Evolutionary conservation across 306 rosid genomes (phyloP), one percentile per base, ranked within the genome.

Genomic region (Dalbergia cochinchinensis): DNA sequence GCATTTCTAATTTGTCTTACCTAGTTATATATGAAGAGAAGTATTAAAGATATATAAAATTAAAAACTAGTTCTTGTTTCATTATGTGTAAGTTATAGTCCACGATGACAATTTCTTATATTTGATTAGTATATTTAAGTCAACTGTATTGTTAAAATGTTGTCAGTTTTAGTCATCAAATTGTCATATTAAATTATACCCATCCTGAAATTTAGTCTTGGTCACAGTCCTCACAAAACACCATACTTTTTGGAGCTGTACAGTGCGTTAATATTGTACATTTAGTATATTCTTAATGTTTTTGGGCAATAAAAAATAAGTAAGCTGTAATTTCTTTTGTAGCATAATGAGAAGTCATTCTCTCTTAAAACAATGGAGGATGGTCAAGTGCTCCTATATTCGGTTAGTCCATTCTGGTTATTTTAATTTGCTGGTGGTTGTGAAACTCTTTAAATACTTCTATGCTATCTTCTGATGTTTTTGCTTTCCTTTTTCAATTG

Each of bases 351-450:
- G 88, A 96, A 92, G 86, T 93, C 98, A 19, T 89, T 86, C 85
- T 82, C 93, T 11, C 85, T 96, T 83, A 96, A 96, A 86, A 90
- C 99, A 20, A 91, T 96, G 97, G 98, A 96, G 93, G 99, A 96
- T 78, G 99, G 99, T 44, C 97, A 88, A 89, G 99, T 96, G 80
- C 92, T 93, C 71, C 88, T 96, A 15, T 87, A 93, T 83, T 91
- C 86, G 85, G 98, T 96, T 76, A 84, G 94, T 75, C 33, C 70
- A 33, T 81, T 78, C 45, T 6, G 50, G 18, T 76, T 51, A 48
- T 19, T 70, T 48, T 51, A 74, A 66, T 81, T 66, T 78, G 12
- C 74, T 73, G 26, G 16, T 82, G 48, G 73, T 62, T 59, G 63
- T 73, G 59, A 78, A 64, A 39, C 13, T 71, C 48, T 81, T n/a